Base-by-base conservation (phyloP, 345 rosid genomes). In the Cardamine chenopodiifolia region DNA sequence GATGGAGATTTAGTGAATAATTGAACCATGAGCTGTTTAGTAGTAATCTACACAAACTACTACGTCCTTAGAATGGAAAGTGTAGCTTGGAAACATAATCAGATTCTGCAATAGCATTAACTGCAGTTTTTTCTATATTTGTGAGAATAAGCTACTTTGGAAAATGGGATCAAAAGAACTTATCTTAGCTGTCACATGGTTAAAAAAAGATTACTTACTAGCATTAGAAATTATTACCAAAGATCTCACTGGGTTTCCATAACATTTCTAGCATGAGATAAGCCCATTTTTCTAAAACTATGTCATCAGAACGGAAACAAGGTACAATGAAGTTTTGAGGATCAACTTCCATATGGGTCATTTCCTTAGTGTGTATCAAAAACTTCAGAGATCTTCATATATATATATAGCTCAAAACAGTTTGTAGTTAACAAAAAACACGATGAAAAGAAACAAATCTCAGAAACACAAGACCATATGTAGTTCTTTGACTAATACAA, bases 1-100 rank as follows among this genome's bases (percentile, higher is more conserved):
- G 70, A 68, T 61, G 74, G 35, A 59, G 45, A 68, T 10, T 12
- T n/a, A 60, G 58, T 17, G 50, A 31, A 39, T 40, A 11, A 61
- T 52, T 60, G 69, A 52, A 19, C 13, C 26, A 62, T 62, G 50
- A 76, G 70, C 70, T 76, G 70, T 62, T 76, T 69, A 54, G 49
- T 70, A 54, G 47, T 60, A 75, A 28, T 53, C 28, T 31, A 52
- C 62, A 60, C 62, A 39, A 61, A 61, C 68, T 40, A 69, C 66
- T 4, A 52, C 57, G 20, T 70, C 52, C 80, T 63, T 18, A 9
- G 19, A 32, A 44, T 26, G 71, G 80, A 44, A 76, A 54, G 0
- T 35, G 44, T 63, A 44, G 54, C 66, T 54, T 25, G 18, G 52
- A 76, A 23, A 47, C 22, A 52, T 32, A 70, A 64, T 49, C 61